Evolutionary conservation across 2,329 filamentous ascomycete species (phyloP).

Genomic region (Phialophora macrospora): DNA sequence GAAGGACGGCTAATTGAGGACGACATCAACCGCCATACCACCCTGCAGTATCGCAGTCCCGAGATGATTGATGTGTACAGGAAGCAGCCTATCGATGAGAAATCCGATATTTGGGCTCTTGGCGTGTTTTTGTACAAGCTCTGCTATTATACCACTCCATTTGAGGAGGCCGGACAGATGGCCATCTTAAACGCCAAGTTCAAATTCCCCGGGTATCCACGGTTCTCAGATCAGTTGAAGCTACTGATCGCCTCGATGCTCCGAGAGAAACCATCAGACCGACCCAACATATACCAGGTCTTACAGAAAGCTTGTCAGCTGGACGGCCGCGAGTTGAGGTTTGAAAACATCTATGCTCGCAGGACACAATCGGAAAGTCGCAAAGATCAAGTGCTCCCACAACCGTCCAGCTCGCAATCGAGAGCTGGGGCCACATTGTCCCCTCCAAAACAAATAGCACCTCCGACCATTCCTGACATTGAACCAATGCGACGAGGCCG

Average conservation of each 20-base stretch:
- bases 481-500: slow-evolving; percentile 91
- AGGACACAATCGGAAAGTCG: slow-evolving; percentile 68
- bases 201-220: slow-evolving; percentile 84
- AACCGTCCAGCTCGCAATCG: slow-evolving; percentile 62
- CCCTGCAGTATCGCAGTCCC: slow-evolving; percentile 93
- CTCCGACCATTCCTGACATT: slow-evolving; percentile 81
- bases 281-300: slow-evolving; percentile 94
- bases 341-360: slow-evolving; percentile 81
- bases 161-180: slow-evolving; percentile 96
- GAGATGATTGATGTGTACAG: slow-evolving; percentile 99
- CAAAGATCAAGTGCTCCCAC: slow-evolving; percentile 64
- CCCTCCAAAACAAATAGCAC: slow-evolving; percentile 62
- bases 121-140: slow-evolving; percentile 96
- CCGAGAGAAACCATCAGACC: slow-evolving; percentile 74
- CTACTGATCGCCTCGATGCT: slow-evolving; percentile 91
- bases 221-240: slow-evolving; percentile 88
- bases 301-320: slow-evolving; percentile 84
- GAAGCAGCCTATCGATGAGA: slow-evolving; percentile 95
- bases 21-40: slow-evolving; percentile 95
- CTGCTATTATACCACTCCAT: slow-evolving; percentile 98
- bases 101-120: slow-evolving; percentile 97
- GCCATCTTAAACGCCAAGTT: slow-evolving; percentile 95
- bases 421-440: slow-evolving; percentile 81
- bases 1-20: slow-evolving; percentile 95
- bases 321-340: slow-evolving; percentile 82